Evolutionary conservation across 2,329 filamentous ascomycete species (phyloP).

Genomic region (Cercospora citrullina): DNA sequence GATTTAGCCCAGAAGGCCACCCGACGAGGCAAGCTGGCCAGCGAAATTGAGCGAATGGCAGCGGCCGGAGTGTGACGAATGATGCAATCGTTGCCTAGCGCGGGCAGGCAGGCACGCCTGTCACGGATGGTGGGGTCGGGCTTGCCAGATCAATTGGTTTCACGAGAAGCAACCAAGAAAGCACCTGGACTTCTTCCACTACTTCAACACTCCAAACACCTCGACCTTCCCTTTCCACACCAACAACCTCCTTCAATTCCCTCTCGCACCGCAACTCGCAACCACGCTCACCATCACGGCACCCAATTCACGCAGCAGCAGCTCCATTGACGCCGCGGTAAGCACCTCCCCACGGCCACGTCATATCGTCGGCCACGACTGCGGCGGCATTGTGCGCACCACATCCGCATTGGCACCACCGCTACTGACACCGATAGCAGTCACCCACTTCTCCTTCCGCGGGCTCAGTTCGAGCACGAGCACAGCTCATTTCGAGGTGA

Average conservation of each 20-base stretch:
- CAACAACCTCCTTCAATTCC: neutral
- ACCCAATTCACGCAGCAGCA: neutral
- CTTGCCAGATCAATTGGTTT: neutral
- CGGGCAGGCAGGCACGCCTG: neutral
- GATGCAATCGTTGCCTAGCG: neutral
- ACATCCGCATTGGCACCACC: neutral
- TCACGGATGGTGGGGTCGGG: slow-evolving; percentile 2
- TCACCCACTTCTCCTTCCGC: slow-evolving; percentile 2
- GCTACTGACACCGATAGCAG: neutral
- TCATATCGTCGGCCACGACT: neutral
- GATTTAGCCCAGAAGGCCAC: neutral
- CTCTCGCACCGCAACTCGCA: neutral
- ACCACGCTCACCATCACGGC: neutral
- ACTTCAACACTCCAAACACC: slow-evolving; percentile 1
- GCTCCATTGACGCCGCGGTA: neutral
- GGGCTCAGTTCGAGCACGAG: slow-evolving; percentile 1
- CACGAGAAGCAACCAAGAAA: neutral
- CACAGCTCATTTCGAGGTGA: slow-evolving; percentile 8
- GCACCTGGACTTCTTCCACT: neutral
- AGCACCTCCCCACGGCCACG: neutral
- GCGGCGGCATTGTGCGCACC: neutral
- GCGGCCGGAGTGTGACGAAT: neutral
- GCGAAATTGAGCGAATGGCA: neutral
- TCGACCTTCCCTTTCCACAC: neutral
- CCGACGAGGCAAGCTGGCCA: neutral